phyloP scores from a whole-genome alignment of 768 basidiomycete genomes.

The Pholiota microspora region DNA sequence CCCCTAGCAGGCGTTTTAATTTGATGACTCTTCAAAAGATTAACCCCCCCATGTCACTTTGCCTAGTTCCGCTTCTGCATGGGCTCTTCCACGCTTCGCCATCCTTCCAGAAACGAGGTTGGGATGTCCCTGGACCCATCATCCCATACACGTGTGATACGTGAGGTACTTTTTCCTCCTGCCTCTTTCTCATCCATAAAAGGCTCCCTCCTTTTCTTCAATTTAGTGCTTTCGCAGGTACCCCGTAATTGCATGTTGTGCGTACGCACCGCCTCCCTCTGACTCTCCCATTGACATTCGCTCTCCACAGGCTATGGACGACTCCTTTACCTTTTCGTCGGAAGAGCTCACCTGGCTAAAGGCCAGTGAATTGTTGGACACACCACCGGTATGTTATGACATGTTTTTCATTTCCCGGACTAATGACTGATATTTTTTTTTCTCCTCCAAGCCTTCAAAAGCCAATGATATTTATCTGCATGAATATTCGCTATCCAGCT shows the following conservation, averaged over 20 bases:
- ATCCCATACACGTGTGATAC: conserved; percentile 42
- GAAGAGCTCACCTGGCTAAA: conserved; percentile 52
- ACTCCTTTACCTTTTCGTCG: conserved; percentile 32
- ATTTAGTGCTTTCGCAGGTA: conserved; percentile 8
- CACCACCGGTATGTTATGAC: conserved; percentile 14
- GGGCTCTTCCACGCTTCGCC: conserved; percentile 24
- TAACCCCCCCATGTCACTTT: conserved; percentile 4
- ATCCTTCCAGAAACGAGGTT: conserved; percentile 30
- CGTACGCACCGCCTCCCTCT: conserved; percentile 13
- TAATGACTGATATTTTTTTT: conserved; percentile 2
- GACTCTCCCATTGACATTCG: neutral
- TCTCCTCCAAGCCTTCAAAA: conserved; percentile 16
- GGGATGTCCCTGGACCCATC: conserved; percentile 29
- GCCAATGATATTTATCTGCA: conserved; percentile 18
- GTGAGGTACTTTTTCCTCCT: conserved; percentile 36
- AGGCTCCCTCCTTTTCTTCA: conserved; percentile 14
- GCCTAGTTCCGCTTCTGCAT: conserved; percentile 19
- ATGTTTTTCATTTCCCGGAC: neutral
- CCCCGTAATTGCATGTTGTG: conserved; percentile 13
- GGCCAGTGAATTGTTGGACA: conserved; percentile 29
- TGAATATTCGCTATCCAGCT: conserved; percentile 12
- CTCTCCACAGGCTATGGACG: conserved; percentile 25
- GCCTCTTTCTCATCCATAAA: conserved; percentile 9
- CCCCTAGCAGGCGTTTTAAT: conserved; percentile 21
- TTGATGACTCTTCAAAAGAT: conserved; percentile 24